Percentiles rank a stretch among this genome's conserved stretches.
phyloP scores from a whole-genome alignment of 768 basidiomycete genomes.

The Pholiota molesta region DNA sequence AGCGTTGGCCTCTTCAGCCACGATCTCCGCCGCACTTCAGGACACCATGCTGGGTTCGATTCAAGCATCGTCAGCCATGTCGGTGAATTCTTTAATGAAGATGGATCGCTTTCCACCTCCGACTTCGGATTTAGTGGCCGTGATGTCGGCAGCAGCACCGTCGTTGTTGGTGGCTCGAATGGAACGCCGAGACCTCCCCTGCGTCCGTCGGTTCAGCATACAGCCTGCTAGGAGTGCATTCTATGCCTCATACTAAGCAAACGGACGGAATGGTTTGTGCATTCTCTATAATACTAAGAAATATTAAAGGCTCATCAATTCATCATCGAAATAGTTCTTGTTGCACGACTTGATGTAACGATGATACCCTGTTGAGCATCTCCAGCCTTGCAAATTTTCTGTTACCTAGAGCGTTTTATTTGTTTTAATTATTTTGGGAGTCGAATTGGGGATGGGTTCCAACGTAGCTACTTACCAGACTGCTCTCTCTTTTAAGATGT shows the following conservation, averaged over 20 bases:
- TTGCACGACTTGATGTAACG: too few relatives aligned
- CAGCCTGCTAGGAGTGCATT: conserved; percentile 29
- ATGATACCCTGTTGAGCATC: too few relatives aligned
- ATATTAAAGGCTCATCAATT: too few relatives aligned
- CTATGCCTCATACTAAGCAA: conserved; percentile 8
- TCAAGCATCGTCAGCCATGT: conserved; percentile 35
- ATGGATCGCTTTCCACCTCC: conserved; percentile 37
- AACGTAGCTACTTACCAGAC: background rate
- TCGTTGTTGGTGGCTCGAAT: conserved; percentile 41
- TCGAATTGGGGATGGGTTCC: background rate
- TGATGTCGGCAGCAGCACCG: conserved; percentile 38
- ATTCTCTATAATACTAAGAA: too few relatives aligned
- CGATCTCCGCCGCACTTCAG: conserved; percentile 42
- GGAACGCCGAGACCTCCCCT: conserved; percentile 29
- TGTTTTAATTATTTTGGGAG: background rate
- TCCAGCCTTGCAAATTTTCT: background rate
- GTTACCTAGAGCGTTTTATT: background rate
- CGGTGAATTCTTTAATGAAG: conserved; percentile 30
- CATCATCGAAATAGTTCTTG: too few relatives aligned
- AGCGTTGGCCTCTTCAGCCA: conserved; percentile 38
- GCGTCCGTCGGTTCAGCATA: conserved; percentile 35
- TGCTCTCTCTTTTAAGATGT: background rate
- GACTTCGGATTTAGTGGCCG: conserved; percentile 44
- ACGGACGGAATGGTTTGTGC: background rate
- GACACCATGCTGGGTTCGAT: conserved; percentile 41